phyloP scores from a whole-genome alignment of 2,329 filamentous ascomycete genomes.

The Microthyrium microscopicum region DNA sequence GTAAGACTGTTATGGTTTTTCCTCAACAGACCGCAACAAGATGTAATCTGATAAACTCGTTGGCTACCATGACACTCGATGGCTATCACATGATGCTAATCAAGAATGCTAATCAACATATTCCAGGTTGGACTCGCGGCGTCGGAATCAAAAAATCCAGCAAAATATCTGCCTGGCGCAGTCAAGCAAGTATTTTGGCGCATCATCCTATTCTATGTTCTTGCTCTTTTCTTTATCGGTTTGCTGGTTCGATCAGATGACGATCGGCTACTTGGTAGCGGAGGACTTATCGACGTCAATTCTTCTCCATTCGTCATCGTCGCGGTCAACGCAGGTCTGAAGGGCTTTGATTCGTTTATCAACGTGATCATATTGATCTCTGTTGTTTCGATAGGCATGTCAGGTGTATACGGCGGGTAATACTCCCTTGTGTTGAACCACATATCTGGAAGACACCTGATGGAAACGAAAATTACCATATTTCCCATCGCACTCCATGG shows the following conservation, averaged over 20 bases:
- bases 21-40: too few relatives aligned
- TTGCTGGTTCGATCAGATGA: conserved; percentile 9
- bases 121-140: conserved; percentile 37
- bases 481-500: too few relatives aligned
- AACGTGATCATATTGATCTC: conserved; percentile 10
- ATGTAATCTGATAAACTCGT: too few relatives aligned
- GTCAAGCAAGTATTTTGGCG: conserved; percentile 10
- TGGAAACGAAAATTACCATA: too few relatives aligned
- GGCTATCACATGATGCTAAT: too few relatives aligned
- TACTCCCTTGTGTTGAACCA: too few relatives aligned
- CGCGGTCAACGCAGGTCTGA: conserved; percentile 7
- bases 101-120: too few relatives aligned
- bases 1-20: too few relatives aligned
- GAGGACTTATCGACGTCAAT: conserved; percentile 27
- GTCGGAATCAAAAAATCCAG: conserved; percentile 27
- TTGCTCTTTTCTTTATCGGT: conserved; percentile 7
- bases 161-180: conserved; percentile 6
- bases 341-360: conserved; percentile 8
- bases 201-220: conserved; percentile 9
- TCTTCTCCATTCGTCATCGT: conserved; percentile 10
- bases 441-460: too few relatives aligned
- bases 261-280: conserved; percentile 3
- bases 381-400: conserved; percentile 9
- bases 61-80: too few relatives aligned
- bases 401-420: conserved; percentile 10